Percentiles rank a stretch among this genome's conserved stretches.
Evolutionary conservation across 2,329 filamentous ascomycete species (phyloP).

Genomic region (Cadophora malorum): DNA sequence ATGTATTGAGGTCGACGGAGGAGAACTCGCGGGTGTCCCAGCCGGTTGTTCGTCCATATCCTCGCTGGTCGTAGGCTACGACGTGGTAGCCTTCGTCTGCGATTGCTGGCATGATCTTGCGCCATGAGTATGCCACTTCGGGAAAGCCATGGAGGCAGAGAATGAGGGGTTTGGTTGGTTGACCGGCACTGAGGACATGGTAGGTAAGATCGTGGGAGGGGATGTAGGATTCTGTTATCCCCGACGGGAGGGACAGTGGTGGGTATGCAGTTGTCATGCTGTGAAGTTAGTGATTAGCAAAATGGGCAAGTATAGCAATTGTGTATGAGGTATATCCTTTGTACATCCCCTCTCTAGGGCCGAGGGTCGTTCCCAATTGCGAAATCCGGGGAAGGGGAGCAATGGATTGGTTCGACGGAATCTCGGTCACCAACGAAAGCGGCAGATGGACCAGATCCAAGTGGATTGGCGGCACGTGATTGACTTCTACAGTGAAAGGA

Average conservation of each 20-base stretch:
- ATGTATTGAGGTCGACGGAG: conserved; percentile 61
- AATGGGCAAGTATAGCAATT: conserved; percentile 17
- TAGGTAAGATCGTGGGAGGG: conserved; percentile 65
- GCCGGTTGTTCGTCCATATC: conserved; percentile 70
- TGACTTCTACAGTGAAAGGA: no score
- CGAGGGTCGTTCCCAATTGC: neutral
- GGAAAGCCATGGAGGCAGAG: conserved; percentile 71
- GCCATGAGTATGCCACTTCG: conserved; percentile 74
- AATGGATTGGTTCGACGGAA: neutral
- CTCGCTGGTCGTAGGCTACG: conserved; percentile 71
- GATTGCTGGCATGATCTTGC: conserved; percentile 65
- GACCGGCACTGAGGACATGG: conserved; percentile 64
- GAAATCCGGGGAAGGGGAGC: conserved; percentile 9
- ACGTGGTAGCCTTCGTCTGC: conserved; percentile 67
- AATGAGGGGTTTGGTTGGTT: conserved; percentile 57
- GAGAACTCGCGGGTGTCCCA: conserved; percentile 60
- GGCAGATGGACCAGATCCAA: neutral
- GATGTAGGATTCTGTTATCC: conserved; percentile 62
- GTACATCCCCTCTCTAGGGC: neutral
- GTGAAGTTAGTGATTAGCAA: conserved; percentile 14
- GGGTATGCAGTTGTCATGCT: conserved; percentile 30
- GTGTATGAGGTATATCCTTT: neutral
- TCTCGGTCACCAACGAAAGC: neutral
- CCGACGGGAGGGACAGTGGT: conserved; percentile 56
- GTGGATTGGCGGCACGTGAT: no score